Evolutionary conservation across 2,329 filamentous ascomycete species (phyloP).

Genomic region (Pseudogymnoascus sp.): DNA sequence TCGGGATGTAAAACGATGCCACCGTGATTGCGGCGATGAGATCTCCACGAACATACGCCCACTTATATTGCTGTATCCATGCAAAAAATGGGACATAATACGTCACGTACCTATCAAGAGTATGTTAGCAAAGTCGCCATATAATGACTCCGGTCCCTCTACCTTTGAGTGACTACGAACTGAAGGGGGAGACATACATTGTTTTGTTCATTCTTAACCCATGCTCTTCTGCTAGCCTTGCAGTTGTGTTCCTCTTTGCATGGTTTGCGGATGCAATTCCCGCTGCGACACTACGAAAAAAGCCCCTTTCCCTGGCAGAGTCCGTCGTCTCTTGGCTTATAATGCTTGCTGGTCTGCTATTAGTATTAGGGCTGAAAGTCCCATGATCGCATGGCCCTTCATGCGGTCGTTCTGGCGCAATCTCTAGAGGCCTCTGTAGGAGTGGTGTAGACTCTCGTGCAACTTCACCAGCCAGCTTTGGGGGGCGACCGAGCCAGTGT

Average conservation of each 20-base stretch:
- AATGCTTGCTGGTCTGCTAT: constrained; percentile 20
- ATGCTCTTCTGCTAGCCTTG: constrained; percentile 20
- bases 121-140: constrained; percentile 15
- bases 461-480: neutral
- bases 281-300: constrained; percentile 14
- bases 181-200: constrained; percentile 48
- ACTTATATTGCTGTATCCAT: constrained; percentile 83
- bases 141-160: neutral
- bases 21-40: constrained; percentile 85
- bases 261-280: constrained; percentile 16
- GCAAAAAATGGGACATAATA: constrained; percentile 90
- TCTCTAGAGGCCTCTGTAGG: constrained; percentile 34
- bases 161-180: neutral
- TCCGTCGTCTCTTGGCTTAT: constrained; percentile 17
- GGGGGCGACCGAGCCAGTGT: neutral
- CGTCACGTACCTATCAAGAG: constrained; percentile 60
- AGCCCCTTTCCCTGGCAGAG: constrained; percentile 19
- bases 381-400: constrained; percentile 56
- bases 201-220: constrained; percentile 33
- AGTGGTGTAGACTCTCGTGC: constrained; percentile 45
- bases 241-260: constrained; percentile 21
- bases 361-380: constrained; percentile 59
- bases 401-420: constrained; percentile 20
- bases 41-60: constrained; percentile 76
- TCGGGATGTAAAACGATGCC: constrained; percentile 96